A percentile compares a stretch with the other conserved stretches of the same genome.
Evolutionary conservation across 75 land plant species (phyloP).

Genomic region (Azolla pinnata): DNA sequence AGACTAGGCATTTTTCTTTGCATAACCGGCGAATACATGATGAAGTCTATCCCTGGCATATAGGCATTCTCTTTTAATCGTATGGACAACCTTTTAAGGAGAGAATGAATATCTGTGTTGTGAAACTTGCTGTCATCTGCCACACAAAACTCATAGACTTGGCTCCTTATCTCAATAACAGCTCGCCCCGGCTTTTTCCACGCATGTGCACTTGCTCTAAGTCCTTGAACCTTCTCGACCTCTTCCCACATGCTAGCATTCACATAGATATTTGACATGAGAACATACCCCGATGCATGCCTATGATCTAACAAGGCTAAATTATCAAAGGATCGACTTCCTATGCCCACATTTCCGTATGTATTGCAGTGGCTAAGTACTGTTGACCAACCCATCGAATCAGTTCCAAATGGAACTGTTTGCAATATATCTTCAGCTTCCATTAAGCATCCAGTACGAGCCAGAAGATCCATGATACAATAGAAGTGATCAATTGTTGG

Average conservation of each 20-base stretch:
- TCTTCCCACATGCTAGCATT: conserved; percentile 35
- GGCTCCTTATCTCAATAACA: conserved; percentile 42
- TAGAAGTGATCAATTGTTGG: conserved; percentile 50
- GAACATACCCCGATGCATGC: conserved; percentile 33
- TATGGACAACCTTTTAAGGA: not conserved
- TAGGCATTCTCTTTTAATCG: no score
- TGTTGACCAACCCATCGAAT: conserved; percentile 46
- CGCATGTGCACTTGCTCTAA: conserved; percentile 24
- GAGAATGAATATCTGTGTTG: not conserved
- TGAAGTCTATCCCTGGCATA: no score
- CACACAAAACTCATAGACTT: conserved; percentile 28
- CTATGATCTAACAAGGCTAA: conserved; percentile 35
- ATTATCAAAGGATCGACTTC: conserved; percentile 10
- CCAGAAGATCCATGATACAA: conserved; percentile 60
- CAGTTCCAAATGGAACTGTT: conserved; percentile 45
- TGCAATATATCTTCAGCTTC: conserved; percentile 41
- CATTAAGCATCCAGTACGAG: conserved; percentile 43
- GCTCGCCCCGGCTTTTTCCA: conserved; percentile 46
- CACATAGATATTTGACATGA: conserved; percentile 41
- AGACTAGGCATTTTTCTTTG: no score
- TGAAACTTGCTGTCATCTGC: not conserved
- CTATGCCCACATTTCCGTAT: conserved; percentile 20
- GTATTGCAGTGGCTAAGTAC: conserved; percentile 46
- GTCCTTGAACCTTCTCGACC: conserved; percentile 28
- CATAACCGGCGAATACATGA: no score